Base-by-base conservation (phyloP, 495 filamentous ascomycete species). In the Podospora conica region DNA sequence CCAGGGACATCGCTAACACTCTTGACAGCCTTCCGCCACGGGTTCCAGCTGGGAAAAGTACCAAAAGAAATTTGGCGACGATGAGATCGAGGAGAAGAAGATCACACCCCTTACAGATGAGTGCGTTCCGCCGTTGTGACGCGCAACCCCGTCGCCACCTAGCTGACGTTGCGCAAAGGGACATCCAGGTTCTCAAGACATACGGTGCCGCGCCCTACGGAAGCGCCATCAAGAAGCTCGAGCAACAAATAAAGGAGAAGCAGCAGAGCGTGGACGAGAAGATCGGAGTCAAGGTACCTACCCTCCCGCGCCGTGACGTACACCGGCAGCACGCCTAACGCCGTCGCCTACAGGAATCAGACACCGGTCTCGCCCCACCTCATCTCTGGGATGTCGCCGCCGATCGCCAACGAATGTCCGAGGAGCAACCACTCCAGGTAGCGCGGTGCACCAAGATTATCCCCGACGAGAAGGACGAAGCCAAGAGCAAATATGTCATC, bases 401-500 rank as follows among this genome's bases (percentile, higher is more conserved):
- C 71, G 95, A 98, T 75, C 88, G 95, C 69, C 94, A 97, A 85
- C 91, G 95, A 63, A 98, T 98, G 95, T 87, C 87, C 53, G 95
- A 98, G 77, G 95, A 98, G 81, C 95, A 98, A 75, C 96, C 95
- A 23, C 83, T 98, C 69, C 95, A 98, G 80, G 95, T 98, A 48
- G 96, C 95, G 69, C 86, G 95, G 69, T 98, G 95, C 83, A 98
- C 95, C 60, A 98, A 98, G 85, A 98, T 98, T 77, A 98, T 98
- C 67, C 88, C 91, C 65, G 93, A 96, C 78, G 95, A 96, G 76
- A 95, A 96, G 81, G 93, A 98, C 80, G 81, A 89, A 29, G 92
- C 96, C 70, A 98, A 98, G 86, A 95, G 90, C 86, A 98, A 98
- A 88, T 98, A 98, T 83, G 93, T 98, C 74, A 98, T 98, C 85